Conservation (phyloP, 352 stramenopile species). For the Globisporangium mamillatum region DNA sequence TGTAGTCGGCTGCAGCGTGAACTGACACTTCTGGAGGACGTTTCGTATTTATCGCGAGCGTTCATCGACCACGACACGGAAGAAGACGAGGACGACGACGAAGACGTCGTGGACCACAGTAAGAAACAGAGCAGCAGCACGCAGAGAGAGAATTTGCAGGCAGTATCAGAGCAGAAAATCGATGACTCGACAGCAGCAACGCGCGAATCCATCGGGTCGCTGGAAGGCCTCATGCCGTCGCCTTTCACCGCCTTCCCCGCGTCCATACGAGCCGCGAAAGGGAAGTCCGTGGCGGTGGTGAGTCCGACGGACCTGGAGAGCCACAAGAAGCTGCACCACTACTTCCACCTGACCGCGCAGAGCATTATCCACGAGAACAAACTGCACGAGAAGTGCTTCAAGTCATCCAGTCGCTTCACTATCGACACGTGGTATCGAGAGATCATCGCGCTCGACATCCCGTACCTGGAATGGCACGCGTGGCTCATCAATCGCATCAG, state of each 20-base stretch:
- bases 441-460: conserved; percentile 59
- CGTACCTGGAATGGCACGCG: conserved; percentile 76
- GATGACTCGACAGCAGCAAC: neutral
- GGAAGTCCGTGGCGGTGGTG: conserved; percentile 29
- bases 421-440: conserved; percentile 86
- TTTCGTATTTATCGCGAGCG: conserved; percentile 69
- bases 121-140: neutral
- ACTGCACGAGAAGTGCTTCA: conserved; percentile 74
- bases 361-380: conserved; percentile 88
- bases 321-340: conserved; percentile 84
- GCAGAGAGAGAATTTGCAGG: neutral
- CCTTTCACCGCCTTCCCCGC: conserved; percentile 40
- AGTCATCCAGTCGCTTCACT: conserved; percentile 76
- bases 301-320: conserved; percentile 64
- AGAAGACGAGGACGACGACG: conserved; percentile 67
- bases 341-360: conserved; percentile 83
- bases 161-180: neutral
- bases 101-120: conserved; percentile 19
- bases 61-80: conserved; percentile 66
- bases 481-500: conserved; percentile 86
- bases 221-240: conserved; percentile 15
- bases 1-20: conserved; percentile 72
- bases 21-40: conserved; percentile 68
- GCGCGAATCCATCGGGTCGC: neutral
- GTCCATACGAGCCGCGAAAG: conserved; percentile 30